Evolutionary conservation across 1,284 basidiomycete genomes (phyloP), one percentile per base, ranked within the genome.

Genomic region (Leccinum angustisporum): DNA sequence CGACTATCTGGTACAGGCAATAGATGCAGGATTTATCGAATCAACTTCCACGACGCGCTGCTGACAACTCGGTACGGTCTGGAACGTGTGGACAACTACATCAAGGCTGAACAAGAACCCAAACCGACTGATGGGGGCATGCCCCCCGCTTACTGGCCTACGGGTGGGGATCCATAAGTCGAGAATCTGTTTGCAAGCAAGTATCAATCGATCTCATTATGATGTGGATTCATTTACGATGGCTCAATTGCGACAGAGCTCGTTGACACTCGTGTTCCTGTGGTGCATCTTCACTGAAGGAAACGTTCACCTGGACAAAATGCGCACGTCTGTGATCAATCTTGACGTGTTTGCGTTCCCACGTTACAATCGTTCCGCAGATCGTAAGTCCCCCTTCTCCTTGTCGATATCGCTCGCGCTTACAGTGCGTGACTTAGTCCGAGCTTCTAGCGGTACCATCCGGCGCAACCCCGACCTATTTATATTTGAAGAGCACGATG

Each of bases 401-500:
- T 58, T 18, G n/a, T 40, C 13, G 30, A 18, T 13, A 4, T 27
- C 18, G 4, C 33, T 25, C 30, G 8, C 36, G 31, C 40, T 59
- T 46, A 59, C 11, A 16, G 9, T 25, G 14, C 4, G 9, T 8
- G 8, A 11, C 18, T 36, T 30, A 59, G 58, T 40, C 56, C 8
- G 40, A 59, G 21, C 57, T 59, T 11, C 54, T 66, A 83, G 81
- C 62, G 87, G 85, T 13, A 80, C 81, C 0, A 70, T 88, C 30
- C 78, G 85, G 11, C 73, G 82, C 57, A 87, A 87, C 69, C 71
- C 90, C 11, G 88, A 89, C 68, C 91, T 36, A 36, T 36, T 16
- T 14, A 5, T 92, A 0, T 94, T 93, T 70, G 83, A 81, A 6
- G 81, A 88, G 70, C 81, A 87, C 68, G 88, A 91, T 58, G 92